Evolutionary conservation across 2,329 filamentous ascomycete species (phyloP).

Genomic region (Chaetomiaceae sp.): DNA sequence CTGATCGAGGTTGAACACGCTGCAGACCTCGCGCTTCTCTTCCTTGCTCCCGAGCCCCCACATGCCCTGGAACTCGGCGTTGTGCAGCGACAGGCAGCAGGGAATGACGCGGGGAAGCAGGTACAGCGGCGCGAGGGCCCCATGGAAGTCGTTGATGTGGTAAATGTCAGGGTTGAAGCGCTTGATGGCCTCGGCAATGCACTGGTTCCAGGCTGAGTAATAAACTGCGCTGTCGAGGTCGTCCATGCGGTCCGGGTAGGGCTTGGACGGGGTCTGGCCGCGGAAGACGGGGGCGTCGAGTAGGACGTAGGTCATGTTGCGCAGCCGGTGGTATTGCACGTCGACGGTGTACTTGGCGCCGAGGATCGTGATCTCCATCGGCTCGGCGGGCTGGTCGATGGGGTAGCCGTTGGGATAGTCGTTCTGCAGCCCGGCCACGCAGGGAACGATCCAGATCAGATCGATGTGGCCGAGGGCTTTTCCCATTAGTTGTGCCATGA

Average conservation of each 20-base stretch:
- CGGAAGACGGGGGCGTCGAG: conserved; percentile 63
- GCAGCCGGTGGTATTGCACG: conserved; percentile 58
- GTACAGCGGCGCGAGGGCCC: conserved; percentile 52
- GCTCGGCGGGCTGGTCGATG: conserved; percentile 50
- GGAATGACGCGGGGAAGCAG: conserved; percentile 56
- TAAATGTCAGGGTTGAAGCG: conserved; percentile 46
- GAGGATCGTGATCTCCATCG: conserved; percentile 58
- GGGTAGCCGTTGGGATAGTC: conserved; percentile 47
- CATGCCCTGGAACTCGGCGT: conserved; percentile 63
- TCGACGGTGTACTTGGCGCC: conserved; percentile 55
- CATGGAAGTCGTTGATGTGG: conserved; percentile 35
- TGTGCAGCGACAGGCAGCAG: conserved; percentile 59
- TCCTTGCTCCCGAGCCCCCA: conserved; percentile 62
- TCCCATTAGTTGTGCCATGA: conserved; percentile 66
- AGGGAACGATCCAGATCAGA: conserved; percentile 58
- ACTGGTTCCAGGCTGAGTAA: conserved; percentile 66
- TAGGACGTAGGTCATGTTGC: conserved; percentile 64
- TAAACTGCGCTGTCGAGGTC: conserved; percentile 63
- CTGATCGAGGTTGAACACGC: conserved; percentile 57
- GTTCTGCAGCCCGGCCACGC: conserved; percentile 50
- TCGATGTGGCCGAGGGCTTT: conserved; percentile 61
- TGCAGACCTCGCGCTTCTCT: conserved; percentile 58
- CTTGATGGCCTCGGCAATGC: conserved; percentile 57
- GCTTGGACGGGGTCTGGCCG: conserved; percentile 55
- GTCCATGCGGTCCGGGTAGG: conserved; percentile 64